These are phyloP conservation scores for Suillus placidus DNA, from an alignment of 768 basidiomycete genomes.

Conservation along the genomic window DNA sequence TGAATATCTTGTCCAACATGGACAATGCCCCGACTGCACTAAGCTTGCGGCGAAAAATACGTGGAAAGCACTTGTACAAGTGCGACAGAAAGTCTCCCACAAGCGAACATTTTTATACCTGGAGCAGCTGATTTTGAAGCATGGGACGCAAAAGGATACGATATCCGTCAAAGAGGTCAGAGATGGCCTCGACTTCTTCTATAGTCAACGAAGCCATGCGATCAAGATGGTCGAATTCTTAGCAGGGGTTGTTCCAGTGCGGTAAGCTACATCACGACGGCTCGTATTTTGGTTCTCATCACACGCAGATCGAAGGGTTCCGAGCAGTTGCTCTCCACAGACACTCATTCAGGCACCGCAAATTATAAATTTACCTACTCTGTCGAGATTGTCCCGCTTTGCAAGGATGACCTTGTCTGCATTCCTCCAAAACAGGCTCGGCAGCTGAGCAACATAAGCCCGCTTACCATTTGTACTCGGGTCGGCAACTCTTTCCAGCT, in stretches of 20 bases:
- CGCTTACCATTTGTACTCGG: constrained; percentile 84
- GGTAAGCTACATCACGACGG: constrained; percentile 49
- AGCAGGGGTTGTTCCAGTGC: constrained; percentile 80
- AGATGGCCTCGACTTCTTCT: constrained; percentile 98
- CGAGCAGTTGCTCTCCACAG: constrained; percentile 91
- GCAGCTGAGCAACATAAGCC: constrained; percentile 83
- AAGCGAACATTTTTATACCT: constrained; percentile 98
- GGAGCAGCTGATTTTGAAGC: constrained; percentile 96
- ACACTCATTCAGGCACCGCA: constrained; percentile 89
- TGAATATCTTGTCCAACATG: constrained; percentile 92
- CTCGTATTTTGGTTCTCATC: constrained; percentile 11
- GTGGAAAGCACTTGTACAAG: constrained; percentile 97
- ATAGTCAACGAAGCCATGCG: constrained; percentile 86
- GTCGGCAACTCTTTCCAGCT: constrained; percentile 92
- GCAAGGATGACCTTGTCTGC: constrained; percentile 97
- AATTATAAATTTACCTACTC: constrained; percentile 99
- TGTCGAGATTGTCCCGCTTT: constrained; percentile 94
- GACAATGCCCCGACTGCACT: constrained; percentile 94
- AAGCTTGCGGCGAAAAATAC: constrained; percentile 97
- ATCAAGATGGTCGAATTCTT: constrained; percentile 98
- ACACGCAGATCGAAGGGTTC: constrained; percentile 79
- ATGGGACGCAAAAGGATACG: constrained; percentile 95
- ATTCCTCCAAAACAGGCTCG: constrained; percentile 84
- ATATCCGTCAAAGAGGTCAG: constrained; percentile 89
- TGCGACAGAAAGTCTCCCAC: constrained; percentile 98